Base-by-base conservation (phyloP, 106 monocot species). In the Dendrobium officinale region DNA sequence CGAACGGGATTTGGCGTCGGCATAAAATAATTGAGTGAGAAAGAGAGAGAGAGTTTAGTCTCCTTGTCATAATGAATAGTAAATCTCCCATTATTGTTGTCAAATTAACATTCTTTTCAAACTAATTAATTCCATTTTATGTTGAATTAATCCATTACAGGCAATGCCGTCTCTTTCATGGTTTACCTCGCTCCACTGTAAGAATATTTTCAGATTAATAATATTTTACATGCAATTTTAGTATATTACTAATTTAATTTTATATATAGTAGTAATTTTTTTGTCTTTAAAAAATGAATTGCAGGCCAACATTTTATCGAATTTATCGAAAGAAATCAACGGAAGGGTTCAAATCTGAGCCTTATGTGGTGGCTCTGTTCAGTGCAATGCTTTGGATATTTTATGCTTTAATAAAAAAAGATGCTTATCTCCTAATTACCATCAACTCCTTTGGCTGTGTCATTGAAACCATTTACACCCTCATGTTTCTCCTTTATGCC, bases 181-280 rank as follows among this genome's bases (percentile, higher is more conserved):
- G 86, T 89, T 44, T 87, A 78, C 77, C 84, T 89, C 40, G 75
- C 89, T 61, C 89, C 89, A 67, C 66, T 84, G 89, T 89, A 85
- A 89, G 86, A 67, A 40, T 72, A 9, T 72, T 5, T 29, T 42
- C 7, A 42, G 44, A 13, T 37, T 31, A 13, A 16, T 70, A 33
- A 3, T 29, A 31, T 67, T 64, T 22, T 20, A 37, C 37, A 37
- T 37, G 37, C 0, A 37, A 37, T 37, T 37, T 37, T 37, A 37
- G 37, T 3, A 45, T 9, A 45, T 51, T 51, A 13, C 2, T 13
- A 11, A 51, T 51, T 51, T 51, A 51, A 51, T 13, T 51, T 51
- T 2, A 51, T 15, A 11, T 51, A 13, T 2, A 51, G 10, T 2
- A 13, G 1, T 67, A 26, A 7, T 6, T 73, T 41, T 41, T 27